A percentile compares a stretch with the other conserved stretches of the same genome.
Conservation (phyloP, 129 eudicot species). For the Sambucus nigra region DNA sequence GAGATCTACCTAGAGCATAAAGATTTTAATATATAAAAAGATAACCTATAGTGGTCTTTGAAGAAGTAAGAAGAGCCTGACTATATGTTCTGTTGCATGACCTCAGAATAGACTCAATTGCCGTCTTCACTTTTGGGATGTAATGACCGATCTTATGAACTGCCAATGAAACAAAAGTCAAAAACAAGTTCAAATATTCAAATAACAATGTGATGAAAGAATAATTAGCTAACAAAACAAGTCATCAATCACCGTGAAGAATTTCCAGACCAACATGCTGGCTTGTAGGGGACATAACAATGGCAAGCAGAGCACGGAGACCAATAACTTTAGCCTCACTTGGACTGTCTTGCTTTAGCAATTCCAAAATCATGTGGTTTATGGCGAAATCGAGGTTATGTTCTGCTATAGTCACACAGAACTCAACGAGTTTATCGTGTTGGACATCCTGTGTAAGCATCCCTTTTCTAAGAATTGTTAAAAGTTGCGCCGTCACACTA, state of each 20-base stretch:
- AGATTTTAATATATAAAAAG: constrained; percentile 1
- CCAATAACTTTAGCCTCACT: constrained; percentile 98
- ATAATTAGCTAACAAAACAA: constrained; percentile 10
- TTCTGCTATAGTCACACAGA: constrained; percentile 95
- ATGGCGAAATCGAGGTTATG: constrained; percentile 96
- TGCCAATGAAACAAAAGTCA: constrained; percentile 32
- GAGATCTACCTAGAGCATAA: neutral
- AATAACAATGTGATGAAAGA: neutral
- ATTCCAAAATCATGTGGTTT: constrained; percentile 87
- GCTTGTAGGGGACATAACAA: constrained; percentile 91
- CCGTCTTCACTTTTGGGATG: constrained; percentile 96
- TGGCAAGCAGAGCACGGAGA: constrained; percentile 94
- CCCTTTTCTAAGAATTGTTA: constrained; percentile 74
- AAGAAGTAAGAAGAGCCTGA: constrained; percentile 95
- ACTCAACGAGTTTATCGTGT: constrained; percentile 94
- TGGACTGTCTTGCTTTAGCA: constrained; percentile 92
- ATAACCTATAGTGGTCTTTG: constrained; percentile 87
- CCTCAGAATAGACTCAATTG: constrained; percentile 84
- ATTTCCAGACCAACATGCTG: constrained; percentile 90
- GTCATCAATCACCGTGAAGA: constrained; percentile 60
- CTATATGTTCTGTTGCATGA: constrained; percentile 86
- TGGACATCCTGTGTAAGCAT: constrained; percentile 98
- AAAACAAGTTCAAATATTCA: neutral
- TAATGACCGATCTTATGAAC: constrained; percentile 95
- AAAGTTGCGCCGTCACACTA: constrained; percentile 96